Conservation (phyloP, 495 filamentous ascomycete species). For the Neurospora discreta region DNA sequence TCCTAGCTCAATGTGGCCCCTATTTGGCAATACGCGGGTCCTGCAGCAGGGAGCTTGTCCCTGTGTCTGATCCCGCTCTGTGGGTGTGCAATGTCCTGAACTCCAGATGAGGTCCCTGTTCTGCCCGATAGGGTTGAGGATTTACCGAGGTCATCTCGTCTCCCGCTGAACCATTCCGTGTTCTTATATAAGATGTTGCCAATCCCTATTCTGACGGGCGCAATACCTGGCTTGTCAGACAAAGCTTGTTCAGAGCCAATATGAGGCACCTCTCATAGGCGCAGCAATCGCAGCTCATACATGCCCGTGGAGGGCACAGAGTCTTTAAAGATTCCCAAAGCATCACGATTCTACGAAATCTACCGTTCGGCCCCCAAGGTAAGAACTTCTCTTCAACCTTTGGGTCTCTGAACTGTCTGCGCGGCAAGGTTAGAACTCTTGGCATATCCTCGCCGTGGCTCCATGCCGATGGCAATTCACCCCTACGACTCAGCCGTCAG, state of each 20-base stretch:
- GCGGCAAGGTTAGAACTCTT: background rate
- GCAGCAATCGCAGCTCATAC: background rate
- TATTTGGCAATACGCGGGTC: background rate
- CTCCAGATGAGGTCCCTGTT: background rate
- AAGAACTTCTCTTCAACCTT: background rate
- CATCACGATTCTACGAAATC: background rate
- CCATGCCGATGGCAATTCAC: too few relatives aligned
- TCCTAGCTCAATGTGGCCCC: background rate
- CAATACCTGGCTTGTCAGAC: background rate
- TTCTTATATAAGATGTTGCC: background rate
- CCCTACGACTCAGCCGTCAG: too few relatives aligned
- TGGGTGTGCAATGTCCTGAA: background rate
- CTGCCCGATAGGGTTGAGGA: background rate
- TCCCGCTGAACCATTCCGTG: background rate
- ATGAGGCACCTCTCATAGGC: background rate
- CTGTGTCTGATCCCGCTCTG: background rate
- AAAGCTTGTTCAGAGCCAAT: background rate
- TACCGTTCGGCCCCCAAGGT: background rate
- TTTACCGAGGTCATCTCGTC: background rate
- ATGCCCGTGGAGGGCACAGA: background rate
- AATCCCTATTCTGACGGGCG: background rate
- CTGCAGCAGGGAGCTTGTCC: background rate
- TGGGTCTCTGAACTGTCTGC: background rate
- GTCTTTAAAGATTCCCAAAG: background rate
- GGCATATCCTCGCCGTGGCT: background rate